A percentile compares a stretch with the other conserved stretches of the same genome.
phyloP scores from a whole-genome alignment of 176 grass and related monocot genomes.

The Oryza longistaminata region DNA sequence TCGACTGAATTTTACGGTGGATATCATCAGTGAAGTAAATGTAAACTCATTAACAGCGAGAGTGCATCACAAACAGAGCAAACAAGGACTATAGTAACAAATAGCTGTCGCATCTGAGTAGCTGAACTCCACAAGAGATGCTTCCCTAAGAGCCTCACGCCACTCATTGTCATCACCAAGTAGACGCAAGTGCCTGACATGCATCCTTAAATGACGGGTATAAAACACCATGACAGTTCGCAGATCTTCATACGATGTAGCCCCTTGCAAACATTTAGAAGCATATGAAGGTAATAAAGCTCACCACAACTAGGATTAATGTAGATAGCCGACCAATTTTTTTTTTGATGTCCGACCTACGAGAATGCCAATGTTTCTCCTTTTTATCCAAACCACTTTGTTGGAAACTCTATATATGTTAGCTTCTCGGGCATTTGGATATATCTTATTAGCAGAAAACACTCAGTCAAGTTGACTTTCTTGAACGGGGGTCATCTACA shows the following conservation, averaged over 20 bases:
- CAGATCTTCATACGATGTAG: neutral
- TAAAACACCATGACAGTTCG: neutral
- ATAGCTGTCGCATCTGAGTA: too few species aligned
- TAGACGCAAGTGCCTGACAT: conserved; percentile 10
- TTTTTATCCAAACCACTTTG: conserved; percentile 1
- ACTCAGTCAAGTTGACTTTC: conserved; percentile 5
- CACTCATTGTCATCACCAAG: conserved; percentile 42
- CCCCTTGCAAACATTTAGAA: conserved; percentile 22
- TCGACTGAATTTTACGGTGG: too few species aligned
- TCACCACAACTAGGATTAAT: conserved; percentile 27
- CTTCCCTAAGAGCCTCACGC: conserved; percentile 19
- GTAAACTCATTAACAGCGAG: too few species aligned
- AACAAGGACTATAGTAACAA: too few species aligned
- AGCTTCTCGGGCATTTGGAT: neutral
- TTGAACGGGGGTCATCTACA: neutral
- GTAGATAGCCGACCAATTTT: conserved; percentile 25
- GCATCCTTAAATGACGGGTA: conserved; percentile 25
- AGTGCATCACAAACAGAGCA: too few species aligned
- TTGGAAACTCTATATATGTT: conserved; percentile 28
- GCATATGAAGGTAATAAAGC: conserved; percentile 28
- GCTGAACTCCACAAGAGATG: neutral
- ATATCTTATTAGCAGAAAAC: conserved; percentile 2
- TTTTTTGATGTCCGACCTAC: neutral
- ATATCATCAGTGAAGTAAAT: too few species aligned
- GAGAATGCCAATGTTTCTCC: neutral